Conservation (phyloP, 2,329 filamentous ascomycete genomes). For the Cercospora beticola region DNA sequence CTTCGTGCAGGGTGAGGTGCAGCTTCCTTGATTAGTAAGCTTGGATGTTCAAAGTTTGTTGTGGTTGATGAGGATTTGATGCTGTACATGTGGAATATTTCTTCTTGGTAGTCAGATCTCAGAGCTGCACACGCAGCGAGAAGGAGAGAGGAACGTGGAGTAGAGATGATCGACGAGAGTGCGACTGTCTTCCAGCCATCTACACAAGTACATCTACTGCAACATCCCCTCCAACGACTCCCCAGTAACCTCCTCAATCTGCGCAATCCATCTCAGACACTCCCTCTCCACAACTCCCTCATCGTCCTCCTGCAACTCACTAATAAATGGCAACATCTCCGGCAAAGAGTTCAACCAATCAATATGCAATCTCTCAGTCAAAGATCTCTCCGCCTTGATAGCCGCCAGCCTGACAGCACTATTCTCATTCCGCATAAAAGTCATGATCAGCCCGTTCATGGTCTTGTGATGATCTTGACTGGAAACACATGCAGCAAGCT, state of each 20-base stretch:
- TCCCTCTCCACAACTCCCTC: conserved; percentile 90
- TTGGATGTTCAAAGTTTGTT: not conserved
- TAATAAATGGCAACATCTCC: conserved; percentile 95
- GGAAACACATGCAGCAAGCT: conserved; percentile 76
- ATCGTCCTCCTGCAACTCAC: conserved; percentile 93
- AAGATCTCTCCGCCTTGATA: conserved; percentile 70
- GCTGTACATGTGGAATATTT: too few species aligned
- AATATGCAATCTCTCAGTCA: conserved; percentile 76
- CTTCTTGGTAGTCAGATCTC: too few species aligned
- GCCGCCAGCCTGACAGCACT: conserved; percentile 74
- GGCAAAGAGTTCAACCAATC: conserved; percentile 90
- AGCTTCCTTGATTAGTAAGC: not conserved
- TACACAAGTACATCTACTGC: conserved; percentile 25
- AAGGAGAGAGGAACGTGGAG: too few species aligned
- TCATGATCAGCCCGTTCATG: conserved; percentile 75
- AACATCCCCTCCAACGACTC: conserved; percentile 92
- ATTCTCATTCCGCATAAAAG: conserved; percentile 72
- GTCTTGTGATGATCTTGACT: conserved; percentile 89
- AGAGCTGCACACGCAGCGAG: too few species aligned
- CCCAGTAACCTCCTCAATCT: conserved; percentile 84
- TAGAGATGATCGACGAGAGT: too few species aligned
- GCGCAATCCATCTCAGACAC: conserved; percentile 83
- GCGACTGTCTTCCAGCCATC: too few species aligned
- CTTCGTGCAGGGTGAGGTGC: not conserved
- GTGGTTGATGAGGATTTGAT: too few species aligned